Evolutionary conservation across 495 filamentous ascomycete genomes (phyloP), one percentile per base, ranked within the genome.

Genomic region (Penicillium steckii): DNA sequence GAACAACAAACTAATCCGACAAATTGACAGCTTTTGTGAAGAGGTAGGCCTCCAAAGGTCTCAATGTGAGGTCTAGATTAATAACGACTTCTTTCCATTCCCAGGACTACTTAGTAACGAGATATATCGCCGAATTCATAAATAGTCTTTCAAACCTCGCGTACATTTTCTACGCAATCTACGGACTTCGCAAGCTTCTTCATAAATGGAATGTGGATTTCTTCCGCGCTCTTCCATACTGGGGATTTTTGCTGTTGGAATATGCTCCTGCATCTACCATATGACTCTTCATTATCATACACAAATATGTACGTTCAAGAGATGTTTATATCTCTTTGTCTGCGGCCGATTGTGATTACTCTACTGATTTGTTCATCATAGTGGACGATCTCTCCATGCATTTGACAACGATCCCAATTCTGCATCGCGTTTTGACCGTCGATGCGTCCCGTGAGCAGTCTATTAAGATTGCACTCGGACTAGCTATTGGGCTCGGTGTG

Each of bases 301-400:
- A 6, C 78, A 83, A 55, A 82, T 81, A 75, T 66, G 26, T 27
- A 27, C 10, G 26, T 27, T 5, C 10, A 4, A 4, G 5, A 27
- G 4, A 4, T 27, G 10, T 10, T 27, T 27, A n/a, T n/a, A n/a
- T n/a, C n/a, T n/a, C n/a, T n/a, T n/a, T n/a, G n/a, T n/a, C n/a
- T n/a, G n/a, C n/a, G n/a, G n/a, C n/a, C n/a, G n/a, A n/a, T n/a
- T n/a, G n/a, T n/a, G n/a, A n/a, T n/a, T n/a, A n/a, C n/a, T n/a
- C n/a, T 27, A 27, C 26, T 27, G 10, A 4, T 27, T 10, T 4
- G 26, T 5, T 27, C 4, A 27, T 10, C 26, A 27, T 27, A 27
- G 26, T 59, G 53, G 70, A 73, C 48, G 81, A 84, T 46, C 64
- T 83, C 25, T 77, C 79, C n/a, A 85, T 85, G 81, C 72, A 78